A percentile compares a stretch with the other conserved stretches of the same genome.
Conservation (phyloP, 2,329 filamentous ascomycete species). For the Aspergillus pseudotamarii region DNA sequence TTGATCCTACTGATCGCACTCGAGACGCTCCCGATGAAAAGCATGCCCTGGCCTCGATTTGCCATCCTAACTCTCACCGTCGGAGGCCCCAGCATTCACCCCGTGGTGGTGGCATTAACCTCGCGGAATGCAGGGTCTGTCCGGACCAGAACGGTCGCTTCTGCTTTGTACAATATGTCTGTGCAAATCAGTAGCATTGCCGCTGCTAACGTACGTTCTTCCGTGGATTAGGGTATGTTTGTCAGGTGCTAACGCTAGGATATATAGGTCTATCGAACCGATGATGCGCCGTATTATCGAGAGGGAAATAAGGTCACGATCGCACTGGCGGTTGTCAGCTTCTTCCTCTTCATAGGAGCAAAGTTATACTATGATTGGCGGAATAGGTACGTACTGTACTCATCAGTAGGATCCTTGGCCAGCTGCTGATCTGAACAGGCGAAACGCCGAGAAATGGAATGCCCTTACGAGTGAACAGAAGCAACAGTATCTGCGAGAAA, state of each 20-base stretch:
- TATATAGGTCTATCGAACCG: constrained; percentile 41
- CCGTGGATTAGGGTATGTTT: neutral
- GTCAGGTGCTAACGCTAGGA: neutral
- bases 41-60: constrained; percentile 55
- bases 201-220: constrained; percentile 19
- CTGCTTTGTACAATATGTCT: constrained; percentile 45
- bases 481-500: constrained; percentile 32
- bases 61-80: constrained; percentile 51
- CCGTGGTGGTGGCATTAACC: constrained; percentile 22
- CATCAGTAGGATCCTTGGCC: rapidly evolving
- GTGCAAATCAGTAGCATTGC: constrained; percentile 40
- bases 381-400: constrained; percentile 13
- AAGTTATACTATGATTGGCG: constrained; percentile 36
- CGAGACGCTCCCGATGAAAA: constrained; percentile 47
- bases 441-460: constrained; percentile 28
- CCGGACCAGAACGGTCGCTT: constrained; percentile 38
- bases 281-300: constrained; percentile 57
- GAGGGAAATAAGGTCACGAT: constrained; percentile 58
- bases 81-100: constrained; percentile 54
- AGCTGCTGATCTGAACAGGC: neutral
- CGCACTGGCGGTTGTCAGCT: constrained; percentile 50
- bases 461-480: constrained; percentile 35
- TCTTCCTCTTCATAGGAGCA: constrained; percentile 49
- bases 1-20: constrained; percentile 55
- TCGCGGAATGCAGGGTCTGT: constrained; percentile 40